phyloP scores from a whole-genome alignment of 352 stramenopile species.

The Phytophthora vignae region DNA sequence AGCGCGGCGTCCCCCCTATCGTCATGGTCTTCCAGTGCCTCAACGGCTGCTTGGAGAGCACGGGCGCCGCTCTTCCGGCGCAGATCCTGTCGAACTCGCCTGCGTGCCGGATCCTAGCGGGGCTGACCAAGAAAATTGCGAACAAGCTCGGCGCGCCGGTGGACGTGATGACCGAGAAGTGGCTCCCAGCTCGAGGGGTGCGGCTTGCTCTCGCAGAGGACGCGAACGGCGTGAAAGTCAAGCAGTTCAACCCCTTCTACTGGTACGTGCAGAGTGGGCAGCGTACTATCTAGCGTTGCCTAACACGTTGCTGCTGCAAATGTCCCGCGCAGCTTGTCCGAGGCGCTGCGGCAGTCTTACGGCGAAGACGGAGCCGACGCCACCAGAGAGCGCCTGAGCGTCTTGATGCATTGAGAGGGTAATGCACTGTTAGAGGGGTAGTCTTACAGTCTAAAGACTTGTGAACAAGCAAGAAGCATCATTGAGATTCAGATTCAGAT shows the following conservation, averaged over 20 bases:
- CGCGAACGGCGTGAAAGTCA: constrained; percentile 25
- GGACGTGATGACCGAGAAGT: constrained; percentile 89
- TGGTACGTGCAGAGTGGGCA: constrained; percentile 43
- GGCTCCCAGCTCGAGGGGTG: constrained; percentile 58
- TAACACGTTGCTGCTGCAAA: background rate
- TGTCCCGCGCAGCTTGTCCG: constrained; percentile 13
- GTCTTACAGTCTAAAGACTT: too few species aligned
- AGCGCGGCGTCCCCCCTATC: constrained; percentile 73
- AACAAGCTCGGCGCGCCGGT: constrained; percentile 82
- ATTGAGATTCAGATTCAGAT: too few species aligned
- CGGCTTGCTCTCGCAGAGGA: constrained; percentile 25
- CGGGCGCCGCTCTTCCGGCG: constrained; percentile 40
- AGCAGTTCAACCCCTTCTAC: constrained; percentile 78
- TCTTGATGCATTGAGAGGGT: too few species aligned
- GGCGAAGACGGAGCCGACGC: constrained; percentile 2
- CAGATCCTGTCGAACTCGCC: constrained; percentile 79
- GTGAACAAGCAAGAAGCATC: too few species aligned
- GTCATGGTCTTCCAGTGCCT: constrained; percentile 67
- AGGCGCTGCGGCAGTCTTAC: constrained; percentile 18
- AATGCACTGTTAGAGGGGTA: too few species aligned
- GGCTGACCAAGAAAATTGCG: constrained; percentile 85
- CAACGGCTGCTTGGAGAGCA: constrained; percentile 61
- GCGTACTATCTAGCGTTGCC: background rate
- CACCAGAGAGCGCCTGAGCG: background rate
- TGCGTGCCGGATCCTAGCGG: constrained; percentile 74